Percentiles rank a stretch among this genome's conserved stretches.
Conservation (phyloP, 2,329 filamentous ascomycete species). For the Colletotrichum falcatum region DNA sequence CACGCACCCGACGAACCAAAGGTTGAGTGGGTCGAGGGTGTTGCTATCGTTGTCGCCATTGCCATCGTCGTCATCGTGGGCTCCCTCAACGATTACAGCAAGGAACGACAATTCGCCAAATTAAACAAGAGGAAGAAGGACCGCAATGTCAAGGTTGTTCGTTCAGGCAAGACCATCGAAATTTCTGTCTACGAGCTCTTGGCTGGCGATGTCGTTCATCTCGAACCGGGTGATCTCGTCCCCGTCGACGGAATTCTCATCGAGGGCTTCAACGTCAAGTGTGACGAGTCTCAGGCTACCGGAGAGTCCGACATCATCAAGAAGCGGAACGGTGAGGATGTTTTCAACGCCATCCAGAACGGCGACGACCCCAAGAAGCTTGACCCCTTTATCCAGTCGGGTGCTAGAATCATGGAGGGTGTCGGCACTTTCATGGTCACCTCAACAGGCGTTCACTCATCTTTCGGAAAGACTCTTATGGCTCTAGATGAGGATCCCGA, state of each 20-base stretch:
- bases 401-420: constrained; percentile 81
- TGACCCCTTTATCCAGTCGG: constrained; percentile 89
- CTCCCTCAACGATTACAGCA: constrained; percentile 83
- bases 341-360: constrained; percentile 76
- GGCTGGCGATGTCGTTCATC: constrained; percentile 76
- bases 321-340: constrained; percentile 75
- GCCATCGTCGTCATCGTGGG: constrained; percentile 81
- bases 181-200: constrained; percentile 77
- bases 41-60: constrained; percentile 85
- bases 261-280: constrained; percentile 79
- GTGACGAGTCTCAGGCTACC: constrained; percentile 83
- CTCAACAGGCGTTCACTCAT: constrained; percentile 78
- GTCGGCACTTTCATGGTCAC: constrained; percentile 81
- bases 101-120: constrained; percentile 83
- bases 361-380: constrained; percentile 76
- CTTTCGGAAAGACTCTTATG: constrained; percentile 81
- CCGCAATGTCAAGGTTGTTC: constrained; percentile 77
- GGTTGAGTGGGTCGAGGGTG: constrained; percentile 77
- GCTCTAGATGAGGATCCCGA: constrained; percentile 79
- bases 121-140: constrained; percentile 85
- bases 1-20: constrained; percentile 58
- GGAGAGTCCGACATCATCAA: constrained; percentile 82
- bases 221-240: constrained; percentile 81
- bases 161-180: constrained; percentile 77
- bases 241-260: constrained; percentile 81